Percentiles rank a stretch among this genome's conserved stretches.
These are phyloP conservation scores for Diaporthe destruens DNA, from an alignment of 2,329 filamentous ascomycete species.

Conservation along the genomic window DNA sequence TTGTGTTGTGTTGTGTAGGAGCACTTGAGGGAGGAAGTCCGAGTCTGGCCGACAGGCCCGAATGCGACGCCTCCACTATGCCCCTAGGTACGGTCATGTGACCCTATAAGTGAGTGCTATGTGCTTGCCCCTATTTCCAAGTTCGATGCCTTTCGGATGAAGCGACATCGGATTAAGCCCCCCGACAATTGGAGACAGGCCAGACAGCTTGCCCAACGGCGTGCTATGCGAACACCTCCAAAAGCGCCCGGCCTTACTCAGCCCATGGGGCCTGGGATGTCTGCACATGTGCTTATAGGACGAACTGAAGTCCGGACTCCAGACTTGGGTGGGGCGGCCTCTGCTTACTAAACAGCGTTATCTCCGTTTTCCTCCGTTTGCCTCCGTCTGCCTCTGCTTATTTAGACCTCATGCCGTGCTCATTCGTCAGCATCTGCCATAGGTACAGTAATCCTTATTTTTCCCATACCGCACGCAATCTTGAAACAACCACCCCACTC, in stretches of 20 bases:
- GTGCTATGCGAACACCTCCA: constrained; percentile 22
- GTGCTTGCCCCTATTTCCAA: no score
- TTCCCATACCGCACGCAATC: background rate
- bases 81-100: no score
- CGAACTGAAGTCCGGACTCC: background rate
- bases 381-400: background rate
- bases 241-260: constrained; percentile 23
- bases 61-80: no score
- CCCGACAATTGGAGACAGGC: background rate
- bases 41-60: no score
- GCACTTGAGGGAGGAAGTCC: no score
- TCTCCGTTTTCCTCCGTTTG: constrained; percentile 5
- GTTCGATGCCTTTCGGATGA: no score
- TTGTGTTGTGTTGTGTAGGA: no score
- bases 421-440: constrained; percentile 3
- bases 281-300: no score
- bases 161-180: no score
- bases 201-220: background rate
- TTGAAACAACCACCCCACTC: background rate
- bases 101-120: no score
- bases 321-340: background rate
- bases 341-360: constrained; percentile 19
- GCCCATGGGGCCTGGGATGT: no score
- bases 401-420: background rate
- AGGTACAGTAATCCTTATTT: background rate